A percentile compares a stretch with the other conserved stretches of the same genome.
These are phyloP conservation scores for Psilocybe sp. DNA, from an alignment of 768 basidiomycete species.

Conservation along the genomic window DNA sequence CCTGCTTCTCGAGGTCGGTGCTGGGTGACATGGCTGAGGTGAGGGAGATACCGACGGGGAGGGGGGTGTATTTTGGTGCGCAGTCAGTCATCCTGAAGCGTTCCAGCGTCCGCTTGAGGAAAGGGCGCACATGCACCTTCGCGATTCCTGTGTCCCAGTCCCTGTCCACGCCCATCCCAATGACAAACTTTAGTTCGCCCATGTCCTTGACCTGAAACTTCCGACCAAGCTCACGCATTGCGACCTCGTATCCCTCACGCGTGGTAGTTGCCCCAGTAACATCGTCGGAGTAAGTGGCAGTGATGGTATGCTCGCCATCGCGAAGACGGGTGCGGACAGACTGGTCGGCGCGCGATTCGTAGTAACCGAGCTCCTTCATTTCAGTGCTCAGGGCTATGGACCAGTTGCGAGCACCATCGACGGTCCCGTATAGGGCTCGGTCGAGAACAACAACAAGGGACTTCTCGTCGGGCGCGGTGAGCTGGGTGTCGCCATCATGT, in stretches of 20 bases:
- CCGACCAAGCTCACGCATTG: constrained; percentile 5
- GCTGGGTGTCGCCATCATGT: no score
- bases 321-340: no score
- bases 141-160: constrained; percentile 3
- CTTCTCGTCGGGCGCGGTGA: no score
- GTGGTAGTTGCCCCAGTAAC: constrained; percentile 10
- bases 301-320: no score
- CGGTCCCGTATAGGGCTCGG: not conserved
- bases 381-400: no score
- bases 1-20: not conserved
- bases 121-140: constrained; percentile 3
- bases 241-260: constrained; percentile 1
- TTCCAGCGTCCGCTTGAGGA: constrained; percentile 6
- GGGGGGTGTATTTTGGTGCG: constrained; percentile 8
- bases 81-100: constrained; percentile 8
- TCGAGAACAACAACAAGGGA: no score
- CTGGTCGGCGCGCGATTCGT: no score
- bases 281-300: no score
- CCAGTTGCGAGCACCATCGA: no score
- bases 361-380: no score
- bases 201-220: constrained; percentile 8
- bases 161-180: constrained; percentile 7
- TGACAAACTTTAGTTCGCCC: constrained; percentile 3
- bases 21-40: not conserved
- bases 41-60: constrained; percentile 8